Base-by-base conservation (phyloP, 257 asterid species). In the Ballota nigra region DNA sequence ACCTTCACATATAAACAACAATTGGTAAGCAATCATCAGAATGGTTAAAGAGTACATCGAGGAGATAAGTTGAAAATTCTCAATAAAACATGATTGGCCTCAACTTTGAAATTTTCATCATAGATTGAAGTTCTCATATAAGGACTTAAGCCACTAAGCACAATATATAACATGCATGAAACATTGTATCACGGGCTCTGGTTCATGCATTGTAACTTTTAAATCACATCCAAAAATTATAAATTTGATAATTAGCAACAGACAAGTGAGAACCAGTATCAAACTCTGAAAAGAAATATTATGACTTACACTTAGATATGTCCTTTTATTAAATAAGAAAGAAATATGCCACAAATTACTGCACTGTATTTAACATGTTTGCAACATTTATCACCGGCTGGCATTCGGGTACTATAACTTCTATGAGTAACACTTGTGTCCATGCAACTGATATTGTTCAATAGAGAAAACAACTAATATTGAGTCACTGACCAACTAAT, bases 1-100 rank as follows among this genome's bases (percentile, higher is more conserved):
- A 88, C 91, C 99, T 92, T 88, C 83, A 80, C n/a, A 75, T 23
- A 69, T 63, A 79, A 64, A 26, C 45, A 28, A 56, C 71, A 60
- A 40, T 58, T 40, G 70, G 57, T 26, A 69, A 49, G 66, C 72
- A 52, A 55, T 34, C 22, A 33, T 33, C 43, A 29, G 7, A 60
- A 18, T 29, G 38, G 23, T 31, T 38, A 72, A 56, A 20, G 58
- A 15, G 29, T 34, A 20, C 4, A 24, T 12, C 34, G 8, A 62
- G 53, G 38, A 18, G 36, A 61, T 11, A 47, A 29, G 4, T 72
- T 20, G 71, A 41, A 72, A 52, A 10, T 3, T 49, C 66, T 73
- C 65, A 64, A 53, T 2, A 38, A 45, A 9, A 55, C 12, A 4
- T 11, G 6, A 26, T 24, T 53, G 41, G 66, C 66, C n/a, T 22